Evolutionary conservation across 768 basidiomycete species (phyloP), one percentile per base, ranked within the genome.

Genomic region (Boletus rex-veris): DNA sequence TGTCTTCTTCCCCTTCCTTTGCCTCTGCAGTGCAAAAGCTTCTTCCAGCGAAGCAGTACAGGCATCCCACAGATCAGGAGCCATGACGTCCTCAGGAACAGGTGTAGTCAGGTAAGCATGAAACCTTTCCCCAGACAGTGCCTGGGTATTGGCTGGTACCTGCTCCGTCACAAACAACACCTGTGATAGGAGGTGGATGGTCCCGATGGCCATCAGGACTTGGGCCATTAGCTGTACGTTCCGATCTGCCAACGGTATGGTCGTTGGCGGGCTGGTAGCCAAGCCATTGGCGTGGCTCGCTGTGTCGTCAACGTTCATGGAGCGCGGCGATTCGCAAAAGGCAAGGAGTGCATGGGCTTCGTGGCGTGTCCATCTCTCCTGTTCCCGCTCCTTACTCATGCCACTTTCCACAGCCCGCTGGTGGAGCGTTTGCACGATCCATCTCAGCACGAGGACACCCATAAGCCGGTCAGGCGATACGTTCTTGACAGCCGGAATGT

Each of bases 201-300:
- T 75, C 54, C 88, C 85, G 7, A 84, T 60, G 5, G 86, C 78
- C 64, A 77, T 75, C 4, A 83, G 68, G 12, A 80, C 63, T 59
- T 92, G 89, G 0, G 88, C 86, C 47, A 75, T 73, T 15, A 91
- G 75, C 60, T 90, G 89, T 40, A 90, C 71, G 60, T 83, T 80
- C 6, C 88, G 76, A 63, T 87, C 82, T 18, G 69, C 65, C 21
- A 85, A 70, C 0, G 75, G 73, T 6, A 56, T 36, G 24, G 40
- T 9, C 10, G 37, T 30, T 45, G 60, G 58, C 47, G 12, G 24
- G 47, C 18, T 46, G 53, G 43, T 36, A 15, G 53, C 51, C 5
- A 53, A 50, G 66, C 70, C 53, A 50, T 45, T 50, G 55, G 52
- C 21, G 8, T 52, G 59, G 61, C 50, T 12, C 10, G 56, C 64